Base-by-base conservation (phyloP, 2,329 filamentous ascomycete species). In the Magnaporthales sp. region DNA sequence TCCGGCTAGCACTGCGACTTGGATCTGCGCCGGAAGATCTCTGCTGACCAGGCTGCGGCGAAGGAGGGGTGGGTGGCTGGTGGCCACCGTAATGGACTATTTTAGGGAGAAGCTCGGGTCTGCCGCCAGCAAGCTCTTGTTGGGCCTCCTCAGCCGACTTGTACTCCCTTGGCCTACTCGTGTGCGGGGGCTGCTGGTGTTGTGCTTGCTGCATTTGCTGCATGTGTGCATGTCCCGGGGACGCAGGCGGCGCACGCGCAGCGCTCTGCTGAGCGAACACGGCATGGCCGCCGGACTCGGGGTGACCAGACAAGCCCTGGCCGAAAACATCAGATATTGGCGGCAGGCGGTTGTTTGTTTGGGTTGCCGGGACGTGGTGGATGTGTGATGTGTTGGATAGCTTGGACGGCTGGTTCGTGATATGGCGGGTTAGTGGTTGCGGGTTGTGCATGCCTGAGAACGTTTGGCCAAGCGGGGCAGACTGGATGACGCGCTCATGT, bases 81-180 rank as follows among this genome's bases (percentile, higher is more conserved):
- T 96, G 92, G 62, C 93, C 92, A 54, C 91, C 92, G 76, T 99
- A 99, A 78, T 98, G 95, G 15, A 99, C 92, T 67, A 98, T 87
- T 77, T 94, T 95, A 26, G 95, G 95, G 64, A 97, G 83, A 15
- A 98, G 83, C 68, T 99, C 95, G 67, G 96, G 90, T 67, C 95
- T 88, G n/a, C 95, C 95, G 64, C 92, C 93, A 5, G 93, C 89
- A 69, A 99, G 79, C 70, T 95, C 92, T 67, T 92, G 91, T 68
- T 98, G 93, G 2, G 92, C 95, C 75, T 99, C 95, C 76, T 99
- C 95, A 13, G 95, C 95, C 3, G 94, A 97, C 73, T 93, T 91
- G 78, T 96, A 98, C 75, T 98, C 95, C 67, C 94, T 86, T 11
- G 89, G 83, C 68, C 94, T 87, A 1, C 83, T 83, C 9, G 84